These are phyloP conservation scores for Trichoderma hamatum DNA, from an alignment of 2,329 filamentous ascomycete genomes.

Conservation along the genomic window DNA sequence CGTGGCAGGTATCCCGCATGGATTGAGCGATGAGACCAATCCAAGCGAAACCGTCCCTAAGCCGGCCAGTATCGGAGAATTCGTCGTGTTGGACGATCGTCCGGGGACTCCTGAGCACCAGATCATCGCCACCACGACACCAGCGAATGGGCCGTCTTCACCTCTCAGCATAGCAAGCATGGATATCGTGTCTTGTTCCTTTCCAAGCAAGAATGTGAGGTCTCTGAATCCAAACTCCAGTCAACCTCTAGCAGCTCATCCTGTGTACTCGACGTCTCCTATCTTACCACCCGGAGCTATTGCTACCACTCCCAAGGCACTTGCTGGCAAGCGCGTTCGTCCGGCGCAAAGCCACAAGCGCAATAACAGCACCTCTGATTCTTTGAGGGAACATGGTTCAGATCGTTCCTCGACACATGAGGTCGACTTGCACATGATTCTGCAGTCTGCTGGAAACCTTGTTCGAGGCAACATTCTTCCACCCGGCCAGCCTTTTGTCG, in stretches of 20 bases:
- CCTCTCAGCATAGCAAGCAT: conserved; percentile 62
- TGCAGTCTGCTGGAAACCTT: conserved; percentile 77
- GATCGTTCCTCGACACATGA: conserved; percentile 57
- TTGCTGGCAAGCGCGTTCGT: conserved; percentile 62
- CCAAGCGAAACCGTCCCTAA: conserved; percentile 53
- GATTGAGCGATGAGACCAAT: conserved; percentile 39
- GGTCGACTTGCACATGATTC: conserved; percentile 61
- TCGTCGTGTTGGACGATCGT: conserved; percentile 48
- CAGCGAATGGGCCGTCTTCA: conserved; percentile 42
- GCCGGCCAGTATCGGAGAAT: conserved; percentile 51
- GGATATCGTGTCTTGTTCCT: conserved; percentile 66
- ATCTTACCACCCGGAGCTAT: conserved; percentile 54
- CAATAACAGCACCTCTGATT: conserved; percentile 86
- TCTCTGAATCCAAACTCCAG: conserved; percentile 44
- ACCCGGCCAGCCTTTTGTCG: conserved; percentile 79
- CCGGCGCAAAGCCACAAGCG: conserved; percentile 70
- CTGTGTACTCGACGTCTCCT: conserved; percentile 55
- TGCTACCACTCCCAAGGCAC: conserved; percentile 60
- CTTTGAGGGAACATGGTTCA: conserved; percentile 68
- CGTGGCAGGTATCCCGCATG: conserved; percentile 23
- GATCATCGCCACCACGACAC: conserved; percentile 31
- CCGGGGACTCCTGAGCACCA: conserved; percentile 53
- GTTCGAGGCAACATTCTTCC: conserved; percentile 85
- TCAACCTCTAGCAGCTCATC: conserved; percentile 57
- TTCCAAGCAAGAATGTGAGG: conserved; percentile 57